Conservation (phyloP, 2,329 filamentous ascomycete genomes). For the Aureobasidium sp. region DNA sequence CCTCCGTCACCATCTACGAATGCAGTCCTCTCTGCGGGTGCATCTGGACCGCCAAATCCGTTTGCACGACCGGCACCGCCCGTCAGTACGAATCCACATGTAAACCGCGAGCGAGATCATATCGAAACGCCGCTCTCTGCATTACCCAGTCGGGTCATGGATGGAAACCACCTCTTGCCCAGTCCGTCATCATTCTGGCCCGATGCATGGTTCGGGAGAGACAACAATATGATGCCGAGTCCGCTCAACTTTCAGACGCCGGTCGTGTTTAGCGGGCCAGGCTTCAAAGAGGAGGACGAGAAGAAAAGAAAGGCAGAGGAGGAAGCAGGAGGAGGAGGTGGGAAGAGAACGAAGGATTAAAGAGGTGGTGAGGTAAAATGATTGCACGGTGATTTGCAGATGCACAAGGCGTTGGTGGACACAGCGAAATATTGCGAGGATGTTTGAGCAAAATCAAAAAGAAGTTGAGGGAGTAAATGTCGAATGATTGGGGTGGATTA, state of each 20-base stretch:
- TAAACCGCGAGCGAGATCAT: conserved; percentile 30
- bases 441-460: background rate
- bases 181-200: conserved; percentile 89
- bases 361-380: background rate
- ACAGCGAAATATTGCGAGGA: background rate
- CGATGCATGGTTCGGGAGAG: conserved; percentile 49
- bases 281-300: conserved; percentile 26
- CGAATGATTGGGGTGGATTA: background rate
- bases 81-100: conserved; percentile 42
- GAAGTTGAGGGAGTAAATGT: background rate
- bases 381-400: background rate
- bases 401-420: background rate
- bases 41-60: conserved; percentile 86
- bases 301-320: conserved; percentile 22
- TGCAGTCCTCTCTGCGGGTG: conserved; percentile 79
- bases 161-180: conserved; percentile 68
- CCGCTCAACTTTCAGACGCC: conserved; percentile 91
- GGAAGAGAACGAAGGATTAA: conserved; percentile 21
- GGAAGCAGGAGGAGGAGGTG: conserved; percentile 18
- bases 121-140: conserved; percentile 88
- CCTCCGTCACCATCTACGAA: conserved; percentile 87
- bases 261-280: conserved; percentile 29
- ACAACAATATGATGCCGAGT: conserved; percentile 81
- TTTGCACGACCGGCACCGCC: conserved; percentile 83
- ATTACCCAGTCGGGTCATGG: conserved; percentile 82